Conservation (phyloP, 2,329 filamentous ascomycete genomes). For the Dissoconium aciculare region DNA sequence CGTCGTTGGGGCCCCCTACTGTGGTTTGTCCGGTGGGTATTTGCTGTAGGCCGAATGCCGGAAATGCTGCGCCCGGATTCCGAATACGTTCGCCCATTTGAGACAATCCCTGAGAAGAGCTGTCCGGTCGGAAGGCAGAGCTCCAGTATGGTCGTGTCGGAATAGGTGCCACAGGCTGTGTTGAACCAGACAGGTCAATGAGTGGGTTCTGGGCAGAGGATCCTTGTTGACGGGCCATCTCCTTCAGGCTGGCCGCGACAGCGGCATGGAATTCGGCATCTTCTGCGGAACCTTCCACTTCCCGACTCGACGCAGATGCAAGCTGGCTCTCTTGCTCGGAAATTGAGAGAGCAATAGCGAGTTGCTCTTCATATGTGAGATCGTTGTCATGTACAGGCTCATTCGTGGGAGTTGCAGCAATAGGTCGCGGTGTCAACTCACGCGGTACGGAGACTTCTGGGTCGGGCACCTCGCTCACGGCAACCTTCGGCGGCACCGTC, state of each 20-base stretch:
- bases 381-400: slow-evolving; percentile 11
- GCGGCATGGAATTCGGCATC: slow-evolving; percentile 21
- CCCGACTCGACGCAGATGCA: slow-evolving; percentile 11
- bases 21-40: too few species aligned
- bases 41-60: too few species aligned
- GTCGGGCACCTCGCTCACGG: slow-evolving; percentile 16
- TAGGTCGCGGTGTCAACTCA: slow-evolving; percentile 7
- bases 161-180: not conserved
- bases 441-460: slow-evolving; percentile 13
- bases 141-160: too few species aligned
- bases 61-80: too few species aligned
- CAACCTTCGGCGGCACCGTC: slow-evolving; percentile 29
- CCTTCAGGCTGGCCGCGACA: slow-evolving; percentile 22
- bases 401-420: slow-evolving; percentile 4
- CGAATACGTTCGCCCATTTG: too few species aligned
- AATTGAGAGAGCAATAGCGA: slow-evolving; percentile 24
- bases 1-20: too few species aligned
- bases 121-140: too few species aligned
- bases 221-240: slow-evolving; percentile 17
- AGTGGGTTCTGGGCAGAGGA: slow-evolving; percentile 13
- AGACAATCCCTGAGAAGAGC: too few species aligned
- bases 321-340: slow-evolving; percentile 24
- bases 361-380: slow-evolving; percentile 24
- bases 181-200: slow-evolving; percentile 14
- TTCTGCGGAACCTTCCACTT: slow-evolving; percentile 12